phyloP scores from a whole-genome alignment of 106 monocot genomes.

The Dioscorea alata region DNA sequence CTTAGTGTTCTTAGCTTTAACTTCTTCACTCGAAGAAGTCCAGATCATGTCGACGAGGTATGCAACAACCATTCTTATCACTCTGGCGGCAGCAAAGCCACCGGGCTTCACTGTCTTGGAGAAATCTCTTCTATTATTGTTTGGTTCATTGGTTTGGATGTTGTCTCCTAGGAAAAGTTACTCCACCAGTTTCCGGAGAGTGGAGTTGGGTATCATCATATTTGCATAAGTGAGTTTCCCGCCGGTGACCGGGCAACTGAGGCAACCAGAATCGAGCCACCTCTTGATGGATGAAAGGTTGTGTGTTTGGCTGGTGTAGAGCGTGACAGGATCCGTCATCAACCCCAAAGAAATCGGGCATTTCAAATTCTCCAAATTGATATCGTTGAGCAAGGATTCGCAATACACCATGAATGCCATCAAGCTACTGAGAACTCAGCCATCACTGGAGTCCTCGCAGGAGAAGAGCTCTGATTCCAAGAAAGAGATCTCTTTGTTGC shows the following conservation, averaged over 20 bases:
- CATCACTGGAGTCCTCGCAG: conserved; percentile 11
- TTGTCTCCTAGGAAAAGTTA: conserved; percentile 22
- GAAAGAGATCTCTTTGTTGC: conserved; percentile 58
- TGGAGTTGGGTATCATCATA: conserved; percentile 48
- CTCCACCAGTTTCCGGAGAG: conserved; percentile 38
- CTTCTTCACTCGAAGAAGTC: conserved; percentile 13
- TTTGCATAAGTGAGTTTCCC: conserved; percentile 30
- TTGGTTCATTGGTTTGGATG: conserved; percentile 11
- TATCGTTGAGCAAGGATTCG: neutral
- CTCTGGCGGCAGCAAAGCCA: conserved; percentile 26
- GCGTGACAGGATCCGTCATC: conserved; percentile 81
- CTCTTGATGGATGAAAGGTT: conserved; percentile 59
- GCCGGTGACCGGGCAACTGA: conserved; percentile 78
- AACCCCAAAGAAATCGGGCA: conserved; percentile 87
- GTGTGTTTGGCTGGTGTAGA: conserved; percentile 86
- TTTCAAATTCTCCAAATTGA: conserved; percentile 37
- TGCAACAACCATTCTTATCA: conserved; percentile 27
- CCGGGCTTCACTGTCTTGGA: conserved; percentile 18
- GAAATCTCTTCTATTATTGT: conserved; percentile 8
- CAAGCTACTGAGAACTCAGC: conserved; percentile 38
- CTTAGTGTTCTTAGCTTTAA: conserved; percentile 37
- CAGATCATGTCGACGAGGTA: conserved; percentile 36
- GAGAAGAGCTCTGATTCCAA: conserved; percentile 52
- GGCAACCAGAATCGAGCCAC: conserved; percentile 61
- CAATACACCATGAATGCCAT: conserved; percentile 59